Evolutionary conservation across 1,139 yeast species (phyloP), one percentile per base, ranked within the genome.

Genomic region (Candida anutae): DNA sequence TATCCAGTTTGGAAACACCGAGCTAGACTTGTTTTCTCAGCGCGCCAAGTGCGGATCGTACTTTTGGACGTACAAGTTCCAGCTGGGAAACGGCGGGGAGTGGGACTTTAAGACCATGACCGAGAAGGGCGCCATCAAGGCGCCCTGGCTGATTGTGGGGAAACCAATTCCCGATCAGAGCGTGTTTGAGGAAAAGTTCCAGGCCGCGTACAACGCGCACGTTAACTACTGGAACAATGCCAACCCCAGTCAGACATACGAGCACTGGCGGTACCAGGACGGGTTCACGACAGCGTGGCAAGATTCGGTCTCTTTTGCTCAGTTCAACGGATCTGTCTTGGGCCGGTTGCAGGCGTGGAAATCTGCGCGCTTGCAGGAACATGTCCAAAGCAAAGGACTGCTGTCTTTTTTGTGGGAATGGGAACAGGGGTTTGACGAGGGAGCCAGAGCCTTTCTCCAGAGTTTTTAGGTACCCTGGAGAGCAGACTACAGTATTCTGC

Each of bases 21-120:
- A 77, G 46, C 43, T 50, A 3, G 47, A 54, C 3, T 38, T 70
- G 4, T 70, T 81, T 41, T 44, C 48, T 8, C 45, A 67, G 24
- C 56, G 81, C 26, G 77, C 88, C 1, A 52, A 63, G 5, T 69
- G 74, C 30, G 96, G 96, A 0, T 66, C 72, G 29, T 88, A 69
- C 53, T 90, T 90, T 55, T 90, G 97, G 97, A 84, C 95, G 2
- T 82, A 60, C 51, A 85, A 84, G 53, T 88, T 88, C 48, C 74
- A 80, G 48, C 68, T 76, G 31, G 96, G 96, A 2, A 80, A 79
- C 45, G 96, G 96, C 22, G 97, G 96, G 8, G 95, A 85, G 56
- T 88, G 97, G 97, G 96, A 90, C 31, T 78, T 84, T 52, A 67
- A 70, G 24, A 84, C 87, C 25, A 83, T 83, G 90, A 58, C 71